Evolutionary conservation across 2,329 filamentous ascomycete genomes (phyloP).

Genomic region (Alternaria conjuncta): DNA sequence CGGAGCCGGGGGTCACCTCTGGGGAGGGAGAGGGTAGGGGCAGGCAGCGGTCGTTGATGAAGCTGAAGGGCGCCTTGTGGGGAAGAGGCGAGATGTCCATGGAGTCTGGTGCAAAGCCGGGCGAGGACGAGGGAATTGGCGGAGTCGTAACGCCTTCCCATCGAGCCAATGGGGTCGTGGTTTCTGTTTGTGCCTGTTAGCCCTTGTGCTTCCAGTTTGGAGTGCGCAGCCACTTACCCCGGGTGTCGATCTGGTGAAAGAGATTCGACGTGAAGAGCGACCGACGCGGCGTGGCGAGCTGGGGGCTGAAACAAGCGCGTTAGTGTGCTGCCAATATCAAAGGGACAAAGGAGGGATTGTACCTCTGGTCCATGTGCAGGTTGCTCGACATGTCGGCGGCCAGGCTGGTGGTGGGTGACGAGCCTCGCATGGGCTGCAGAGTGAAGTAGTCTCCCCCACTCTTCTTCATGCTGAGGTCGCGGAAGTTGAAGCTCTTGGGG

Average conservation of each 20-base stretch:
- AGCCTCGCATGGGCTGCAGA: slow-evolving; percentile 77
- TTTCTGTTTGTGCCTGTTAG: slow-evolving; percentile 47
- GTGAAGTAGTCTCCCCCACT: slow-evolving; percentile 80
- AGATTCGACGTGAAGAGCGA: slow-evolving; percentile 81
- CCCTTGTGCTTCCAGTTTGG: slow-evolving; percentile 25
- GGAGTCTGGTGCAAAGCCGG: slow-evolving; percentile 71
- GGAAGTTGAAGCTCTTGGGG: slow-evolving; percentile 75
- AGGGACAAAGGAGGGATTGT: slow-evolving; percentile 33
- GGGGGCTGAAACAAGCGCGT: slow-evolving; percentile 67
- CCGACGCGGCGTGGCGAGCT: slow-evolving; percentile 80
- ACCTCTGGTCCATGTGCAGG: slow-evolving; percentile 96
- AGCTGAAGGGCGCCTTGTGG: slow-evolving; percentile 76
- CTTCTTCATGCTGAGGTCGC: slow-evolving; percentile 74
- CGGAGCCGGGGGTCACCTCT: slow-evolving; percentile 54
- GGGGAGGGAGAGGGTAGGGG: slow-evolving; percentile 76
- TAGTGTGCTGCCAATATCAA: slow-evolving; percentile 38
- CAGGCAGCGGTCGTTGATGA: slow-evolving; percentile 66
- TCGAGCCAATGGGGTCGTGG: slow-evolving; percentile 54
- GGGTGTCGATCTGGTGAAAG: slow-evolving; percentile 64
- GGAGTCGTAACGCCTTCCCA: slow-evolving; percentile 80
- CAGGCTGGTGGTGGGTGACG: slow-evolving; percentile 88
- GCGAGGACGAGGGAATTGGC: slow-evolving; percentile 83
- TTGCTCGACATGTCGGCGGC: slow-evolving; percentile 96
- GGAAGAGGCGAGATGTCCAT: slow-evolving; percentile 94
- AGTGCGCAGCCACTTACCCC: slow-evolving; percentile 60